phyloP scores from a whole-genome alignment of 1,284 basidiomycete genomes.

The Ceraceosorus guamensis region DNA sequence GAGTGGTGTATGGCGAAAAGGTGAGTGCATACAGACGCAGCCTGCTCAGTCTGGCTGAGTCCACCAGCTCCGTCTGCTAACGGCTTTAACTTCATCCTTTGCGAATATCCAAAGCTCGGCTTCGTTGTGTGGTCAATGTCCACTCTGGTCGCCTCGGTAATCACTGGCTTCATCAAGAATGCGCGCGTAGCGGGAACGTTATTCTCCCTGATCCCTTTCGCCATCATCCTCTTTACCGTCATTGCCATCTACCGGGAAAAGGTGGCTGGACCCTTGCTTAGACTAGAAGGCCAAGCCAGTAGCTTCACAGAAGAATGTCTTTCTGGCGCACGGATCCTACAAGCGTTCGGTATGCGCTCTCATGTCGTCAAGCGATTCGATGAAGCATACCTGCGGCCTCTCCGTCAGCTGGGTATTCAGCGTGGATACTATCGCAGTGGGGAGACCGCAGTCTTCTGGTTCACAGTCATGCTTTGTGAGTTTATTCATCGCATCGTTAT shows the following conservation, averaged over 20 bases:
- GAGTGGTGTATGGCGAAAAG: constrained; percentile 50
- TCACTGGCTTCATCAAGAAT: constrained; percentile 49
- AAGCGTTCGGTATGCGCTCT: constrained; percentile 49
- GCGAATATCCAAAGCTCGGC: constrained; percentile 20
- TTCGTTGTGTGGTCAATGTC: constrained; percentile 47
- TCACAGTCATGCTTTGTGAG: neutral
- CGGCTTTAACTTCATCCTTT: too few species aligned
- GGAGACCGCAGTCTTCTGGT: constrained; percentile 33
- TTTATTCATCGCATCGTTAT: constrained; percentile 13
- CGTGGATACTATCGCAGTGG: constrained; percentile 39
- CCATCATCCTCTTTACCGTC: constrained; percentile 38
- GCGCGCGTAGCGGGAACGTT: constrained; percentile 50
- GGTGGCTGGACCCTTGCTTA: constrained; percentile 36
- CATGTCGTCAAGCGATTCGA: constrained; percentile 47
- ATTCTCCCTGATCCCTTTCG: constrained; percentile 49
- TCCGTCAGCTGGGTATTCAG: constrained; percentile 42
- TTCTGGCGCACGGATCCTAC: constrained; percentile 50
- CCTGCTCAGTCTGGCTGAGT: too few species aligned
- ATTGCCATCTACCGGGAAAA: constrained; percentile 44
- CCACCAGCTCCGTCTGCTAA: too few species aligned
- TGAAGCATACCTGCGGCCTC: constrained; percentile 39
- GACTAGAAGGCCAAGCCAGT: constrained; percentile 48
- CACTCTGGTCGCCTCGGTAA: constrained; percentile 43
- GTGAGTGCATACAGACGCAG: too few species aligned
- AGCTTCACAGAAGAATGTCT: constrained; percentile 51